These are phyloP conservation scores for Auriscalpium orientale DNA, from an alignment of 768 basidiomycete species.

Conservation along the genomic window DNA sequence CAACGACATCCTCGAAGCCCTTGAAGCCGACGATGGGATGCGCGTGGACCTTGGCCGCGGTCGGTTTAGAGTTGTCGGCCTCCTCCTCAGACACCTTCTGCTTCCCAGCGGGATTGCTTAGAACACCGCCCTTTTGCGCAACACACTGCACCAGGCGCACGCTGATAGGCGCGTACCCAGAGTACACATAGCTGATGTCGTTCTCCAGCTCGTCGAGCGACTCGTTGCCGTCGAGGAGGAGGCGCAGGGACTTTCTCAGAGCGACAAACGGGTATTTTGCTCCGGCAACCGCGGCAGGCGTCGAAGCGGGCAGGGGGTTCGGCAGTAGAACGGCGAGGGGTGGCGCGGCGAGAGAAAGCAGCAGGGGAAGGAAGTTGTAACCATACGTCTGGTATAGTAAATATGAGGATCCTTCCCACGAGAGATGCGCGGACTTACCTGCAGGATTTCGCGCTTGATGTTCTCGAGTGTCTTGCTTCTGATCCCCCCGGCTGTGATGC, in stretches of 20 bases:
- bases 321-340: slow-evolving; percentile 62
- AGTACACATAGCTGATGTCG: slow-evolving; percentile 94
- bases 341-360: slow-evolving; percentile 57
- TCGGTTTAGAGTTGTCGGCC: slow-evolving; percentile 25
- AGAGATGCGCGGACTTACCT: slow-evolving; percentile 33
- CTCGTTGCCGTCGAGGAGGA: slow-evolving; percentile 88
- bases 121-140: slow-evolving; percentile 83
- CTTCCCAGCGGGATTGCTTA: slow-evolving; percentile 69
- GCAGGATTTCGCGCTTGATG: slow-evolving; percentile 86
- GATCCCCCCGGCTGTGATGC: slow-evolving; percentile 77
- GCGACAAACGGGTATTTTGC: slow-evolving; percentile 64
- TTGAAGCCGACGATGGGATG: slow-evolving; percentile 96
- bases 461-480: slow-evolving; percentile 82
- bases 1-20: slow-evolving; percentile 88
- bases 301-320: slow-evolving; percentile 55
- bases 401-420: slow-evolving; percentile 17
- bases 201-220: slow-evolving; percentile 78
- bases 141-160: slow-evolving; percentile 88
- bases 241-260: slow-evolving; percentile 76
- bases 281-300: slow-evolving; percentile 30
- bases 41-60: slow-evolving; percentile 59
- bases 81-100: slow-evolving; percentile 37
- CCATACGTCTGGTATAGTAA: slow-evolving; percentile 56
- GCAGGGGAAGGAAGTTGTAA: slow-evolving; percentile 60
- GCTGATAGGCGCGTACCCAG: slow-evolving; percentile 92